Conservation (phyloP, 2,329 filamentous ascomycete species). For the Bimuria novae-zelandiae region DNA sequence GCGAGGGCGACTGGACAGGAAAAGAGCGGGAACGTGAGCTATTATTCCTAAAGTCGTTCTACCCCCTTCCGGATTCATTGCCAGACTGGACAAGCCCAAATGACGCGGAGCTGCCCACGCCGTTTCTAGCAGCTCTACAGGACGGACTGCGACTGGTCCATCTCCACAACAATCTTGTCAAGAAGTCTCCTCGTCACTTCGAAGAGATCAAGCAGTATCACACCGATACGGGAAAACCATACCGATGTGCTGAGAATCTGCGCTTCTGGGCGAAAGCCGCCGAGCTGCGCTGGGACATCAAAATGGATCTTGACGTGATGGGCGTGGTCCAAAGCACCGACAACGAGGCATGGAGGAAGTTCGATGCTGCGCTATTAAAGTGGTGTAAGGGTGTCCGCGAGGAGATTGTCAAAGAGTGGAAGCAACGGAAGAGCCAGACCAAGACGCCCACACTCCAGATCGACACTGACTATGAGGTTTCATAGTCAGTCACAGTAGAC, state of each 20-base stretch:
- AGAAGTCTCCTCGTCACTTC: slow-evolving; percentile 83
- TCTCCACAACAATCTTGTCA: slow-evolving; percentile 87
- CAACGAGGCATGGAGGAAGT: slow-evolving; percentile 73
- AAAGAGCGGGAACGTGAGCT: slow-evolving; percentile 78
- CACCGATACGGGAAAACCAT: slow-evolving; percentile 91
- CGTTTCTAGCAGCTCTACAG: slow-evolving; percentile 74
- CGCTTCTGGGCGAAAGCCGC: slow-evolving; percentile 96
- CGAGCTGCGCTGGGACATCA: slow-evolving; percentile 89
- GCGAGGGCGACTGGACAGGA: slow-evolving; percentile 73
- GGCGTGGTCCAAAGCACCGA: slow-evolving; percentile 79
- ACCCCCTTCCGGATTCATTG: slow-evolving; percentile 61
- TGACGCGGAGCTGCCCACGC: slow-evolving; percentile 64
- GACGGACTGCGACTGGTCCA: slow-evolving; percentile 81
- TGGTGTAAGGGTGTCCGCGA: slow-evolving; percentile 85
- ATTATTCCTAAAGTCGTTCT: slow-evolving; percentile 79
- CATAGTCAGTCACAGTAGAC: slow-evolving; percentile 14
- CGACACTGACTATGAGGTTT: slow-evolving; percentile 39
- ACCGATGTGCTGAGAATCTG: slow-evolving; percentile 90
- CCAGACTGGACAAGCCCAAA: slow-evolving; percentile 68
- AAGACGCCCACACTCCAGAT: slow-evolving; percentile 47
- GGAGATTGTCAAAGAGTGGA: slow-evolving; percentile 78
- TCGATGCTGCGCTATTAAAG: slow-evolving; percentile 79
- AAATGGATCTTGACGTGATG: slow-evolving; percentile 81
- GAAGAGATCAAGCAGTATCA: slow-evolving; percentile 88
- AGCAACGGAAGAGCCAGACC: slow-evolving; percentile 46